Percentiles rank a stretch among this genome's conserved stretches.
phyloP scores from a whole-genome alignment of 306 rosid genomes.

The Rosa chinensis region DNA sequence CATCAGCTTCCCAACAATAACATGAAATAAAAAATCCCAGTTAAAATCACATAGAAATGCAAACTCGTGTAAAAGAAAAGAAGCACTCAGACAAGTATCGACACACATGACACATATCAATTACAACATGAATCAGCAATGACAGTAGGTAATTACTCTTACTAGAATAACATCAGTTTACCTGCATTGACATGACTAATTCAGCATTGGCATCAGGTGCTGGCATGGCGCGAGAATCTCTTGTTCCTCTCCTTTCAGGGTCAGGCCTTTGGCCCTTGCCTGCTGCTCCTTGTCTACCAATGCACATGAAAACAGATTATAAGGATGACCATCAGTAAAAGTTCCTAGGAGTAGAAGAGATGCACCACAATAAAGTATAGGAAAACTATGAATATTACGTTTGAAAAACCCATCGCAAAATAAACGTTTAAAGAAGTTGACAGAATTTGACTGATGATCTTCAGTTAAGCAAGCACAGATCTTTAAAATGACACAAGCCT shows the following conservation, averaged over 20 bases:
- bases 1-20: slow-evolving; percentile 4
- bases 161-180: slow-evolving; percentile 24
- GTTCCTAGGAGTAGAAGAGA: not conserved
- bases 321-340: not conserved
- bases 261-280: slow-evolving; percentile 82
- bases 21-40: not conserved
- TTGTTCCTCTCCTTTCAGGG: slow-evolving; percentile 68
- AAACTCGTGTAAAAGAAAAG: not conserved
- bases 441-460: not conserved
- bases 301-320: slow-evolving; percentile 20
- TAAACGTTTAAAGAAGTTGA: slow-evolving; percentile 1
- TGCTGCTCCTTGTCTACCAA: slow-evolving; percentile 80
- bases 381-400: not conserved
- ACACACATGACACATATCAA: not conserved
- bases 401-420: not conserved
- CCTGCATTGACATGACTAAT: slow-evolving; percentile 91
- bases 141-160: not conserved
- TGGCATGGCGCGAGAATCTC: slow-evolving; percentile 89
- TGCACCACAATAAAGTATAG: not conserved
- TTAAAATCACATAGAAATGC: not conserved
- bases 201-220: slow-evolving; percentile 99
- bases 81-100: not conserved
- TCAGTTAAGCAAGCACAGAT: not conserved
- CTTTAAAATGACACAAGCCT: not conserved
- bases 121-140: slow-evolving; percentile 12